Percentiles rank a stretch among this genome's conserved stretches.
These are phyloP conservation scores for Neurospora hispaniola DNA, from an alignment of 495 filamentous ascomycete genomes.

Conservation along the genomic window DNA sequence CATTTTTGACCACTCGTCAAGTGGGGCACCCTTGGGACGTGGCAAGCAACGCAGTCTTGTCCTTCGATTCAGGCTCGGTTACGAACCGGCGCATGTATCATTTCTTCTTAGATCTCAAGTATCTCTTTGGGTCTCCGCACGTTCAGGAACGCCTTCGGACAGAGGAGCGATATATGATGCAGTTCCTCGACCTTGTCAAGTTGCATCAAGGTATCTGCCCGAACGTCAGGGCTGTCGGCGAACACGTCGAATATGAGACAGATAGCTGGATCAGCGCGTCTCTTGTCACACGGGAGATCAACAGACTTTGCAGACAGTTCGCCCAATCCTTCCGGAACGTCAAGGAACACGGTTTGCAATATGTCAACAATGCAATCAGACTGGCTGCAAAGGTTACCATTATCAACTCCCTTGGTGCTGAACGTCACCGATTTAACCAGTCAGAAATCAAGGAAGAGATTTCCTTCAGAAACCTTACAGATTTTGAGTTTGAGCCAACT, in stretches of 20 bases:
- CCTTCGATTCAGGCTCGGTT: constrained; percentile 85
- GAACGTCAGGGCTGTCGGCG: constrained; percentile 79
- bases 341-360: constrained; percentile 47
- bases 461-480: constrained; percentile 62
- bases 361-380: constrained; percentile 63
- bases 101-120: constrained; percentile 88
- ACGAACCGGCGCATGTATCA: constrained; percentile 93
- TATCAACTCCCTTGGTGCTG: constrained; percentile 76
- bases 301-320: constrained; percentile 78
- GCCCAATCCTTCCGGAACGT: constrained; percentile 70
- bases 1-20: constrained; percentile 89
- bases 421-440: constrained; percentile 75
- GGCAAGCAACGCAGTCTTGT: constrained; percentile 68
- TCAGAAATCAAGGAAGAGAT: constrained; percentile 80
- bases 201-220: constrained; percentile 95
- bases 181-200: constrained; percentile 92
- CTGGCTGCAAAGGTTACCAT: constrained; percentile 67
- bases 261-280: constrained; percentile 97
- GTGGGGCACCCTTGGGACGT: constrained; percentile 88
- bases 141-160: constrained; percentile 72
- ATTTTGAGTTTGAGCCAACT: constrained; percentile 69
- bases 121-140: constrained; percentile 76
- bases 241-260: constrained; percentile 96
- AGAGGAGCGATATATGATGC: constrained; percentile 77
- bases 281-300: constrained; percentile 88